Conservation (phyloP, 148 eudicot genomes). For the Polygonum maritimum region DNA sequence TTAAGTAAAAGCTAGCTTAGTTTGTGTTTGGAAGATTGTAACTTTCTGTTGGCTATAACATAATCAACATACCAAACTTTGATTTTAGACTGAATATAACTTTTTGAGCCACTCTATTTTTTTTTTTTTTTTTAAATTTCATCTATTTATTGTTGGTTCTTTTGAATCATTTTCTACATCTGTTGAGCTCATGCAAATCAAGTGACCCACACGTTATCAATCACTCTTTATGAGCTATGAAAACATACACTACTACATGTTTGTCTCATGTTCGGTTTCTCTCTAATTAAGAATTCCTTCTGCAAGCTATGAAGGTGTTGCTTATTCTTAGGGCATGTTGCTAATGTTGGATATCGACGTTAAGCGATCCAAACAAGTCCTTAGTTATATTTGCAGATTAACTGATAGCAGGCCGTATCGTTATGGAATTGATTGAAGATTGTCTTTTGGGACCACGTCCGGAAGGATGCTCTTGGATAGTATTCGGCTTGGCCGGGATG, state of each 20-base stretch:
- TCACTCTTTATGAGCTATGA: background rate
- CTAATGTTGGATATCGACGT: too few species aligned
- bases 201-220: background rate
- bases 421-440: too few species aligned
- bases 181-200: conserved; percentile 4
- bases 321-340: too few species aligned
- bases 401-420: too few species aligned
- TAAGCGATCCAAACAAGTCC: too few species aligned
- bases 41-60: conserved; percentile 3
- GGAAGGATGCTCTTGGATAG: too few species aligned
- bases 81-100: background rate
- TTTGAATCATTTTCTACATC: background rate
- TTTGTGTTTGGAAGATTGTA: conserved; percentile 1
- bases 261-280: background rate
- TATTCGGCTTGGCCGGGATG: too few species aligned
- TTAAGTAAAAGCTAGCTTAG: background rate
- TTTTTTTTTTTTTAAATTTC: too few species aligned
- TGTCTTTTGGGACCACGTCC: too few species aligned
- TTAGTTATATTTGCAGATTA: too few species aligned
- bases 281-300: background rate
- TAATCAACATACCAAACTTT: background rate
- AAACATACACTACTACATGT: background rate
- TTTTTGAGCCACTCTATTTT: background rate
- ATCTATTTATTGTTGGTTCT: background rate
- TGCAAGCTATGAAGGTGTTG: background rate